Percentiles rank a stretch among this genome's conserved stretches.
These are phyloP conservation scores for Tilletia setariae DNA, from an alignment of 1,284 basidiomycete species.

Conservation along the genomic window DNA sequence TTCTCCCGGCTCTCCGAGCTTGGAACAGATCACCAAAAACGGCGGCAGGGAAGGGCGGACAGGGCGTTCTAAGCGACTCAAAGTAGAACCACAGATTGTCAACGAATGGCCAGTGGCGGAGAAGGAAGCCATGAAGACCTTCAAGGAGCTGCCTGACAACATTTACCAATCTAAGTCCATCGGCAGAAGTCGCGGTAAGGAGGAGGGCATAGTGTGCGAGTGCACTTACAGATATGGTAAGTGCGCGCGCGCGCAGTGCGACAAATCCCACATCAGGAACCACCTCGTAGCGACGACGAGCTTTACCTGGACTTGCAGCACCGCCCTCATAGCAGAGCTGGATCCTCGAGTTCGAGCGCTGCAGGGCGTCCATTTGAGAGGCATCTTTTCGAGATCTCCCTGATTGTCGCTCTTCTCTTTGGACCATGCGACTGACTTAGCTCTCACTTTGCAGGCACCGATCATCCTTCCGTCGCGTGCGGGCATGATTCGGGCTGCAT, in stretches of 20 bases:
- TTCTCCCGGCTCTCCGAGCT: neutral
- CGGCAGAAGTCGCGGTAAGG: slow-evolving; percentile 78
- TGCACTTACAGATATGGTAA: slow-evolving; percentile 32
- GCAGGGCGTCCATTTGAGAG: too few species aligned
- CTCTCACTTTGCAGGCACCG: slow-evolving; percentile 18
- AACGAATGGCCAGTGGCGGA: slow-evolving; percentile 29
- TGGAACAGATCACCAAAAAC: neutral
- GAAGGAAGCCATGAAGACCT: slow-evolving; percentile 66
- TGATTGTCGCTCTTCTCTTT: too few species aligned
- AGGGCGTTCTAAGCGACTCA: neutral
- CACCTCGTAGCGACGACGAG: too few species aligned
- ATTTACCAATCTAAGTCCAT: slow-evolving; percentile 83
- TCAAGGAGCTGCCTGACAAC: slow-evolving; percentile 71
- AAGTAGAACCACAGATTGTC: slow-evolving; percentile 13
- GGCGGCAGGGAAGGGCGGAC: neutral
- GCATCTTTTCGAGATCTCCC: too few species aligned
- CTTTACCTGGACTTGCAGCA: too few species aligned
- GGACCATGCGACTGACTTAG: neutral
- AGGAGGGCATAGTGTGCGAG: slow-evolving; percentile 55
- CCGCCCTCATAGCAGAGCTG: too few species aligned
- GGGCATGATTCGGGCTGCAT: slow-evolving; percentile 90
- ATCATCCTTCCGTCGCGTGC: slow-evolving; percentile 62
- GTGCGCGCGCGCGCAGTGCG: neutral
- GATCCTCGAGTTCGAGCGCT: too few species aligned
- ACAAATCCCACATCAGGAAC: too few species aligned